Conservation (phyloP, 1,284 basidiomycete species). For the Leccinum angustisporum region DNA sequence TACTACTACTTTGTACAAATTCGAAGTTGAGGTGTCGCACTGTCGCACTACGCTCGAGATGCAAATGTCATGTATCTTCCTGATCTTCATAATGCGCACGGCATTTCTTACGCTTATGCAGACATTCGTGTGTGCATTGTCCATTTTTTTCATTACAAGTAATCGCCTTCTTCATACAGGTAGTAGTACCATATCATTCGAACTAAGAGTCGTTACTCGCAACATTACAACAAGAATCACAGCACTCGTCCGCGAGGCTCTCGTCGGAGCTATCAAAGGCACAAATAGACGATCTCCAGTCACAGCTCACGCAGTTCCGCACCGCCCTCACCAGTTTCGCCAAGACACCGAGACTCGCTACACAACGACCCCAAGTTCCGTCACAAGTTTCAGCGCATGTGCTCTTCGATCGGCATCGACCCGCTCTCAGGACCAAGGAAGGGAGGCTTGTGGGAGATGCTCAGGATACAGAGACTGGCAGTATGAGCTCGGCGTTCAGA, state of each 20-base stretch:
- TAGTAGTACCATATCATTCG: too few species aligned
- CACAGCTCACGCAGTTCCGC: conserved; percentile 85
- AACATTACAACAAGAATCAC: conserved; percentile 56
- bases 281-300: conserved; percentile 78
- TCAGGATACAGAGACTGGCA: conserved; percentile 88
- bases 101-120: too few species aligned
- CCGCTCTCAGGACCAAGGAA: conserved; percentile 84
- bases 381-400: conserved; percentile 96
- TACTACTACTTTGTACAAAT: too few species aligned
- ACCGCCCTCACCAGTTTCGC: conserved; percentile 82
- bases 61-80: too few species aligned
- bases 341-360: conserved; percentile 79
- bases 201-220: too few species aligned
- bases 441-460: conserved; percentile 85
- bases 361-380: conserved; percentile 84
- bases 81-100: too few species aligned
- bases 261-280: conserved; percentile 75
- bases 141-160: too few species aligned
- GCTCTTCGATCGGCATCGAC: conserved; percentile 91
- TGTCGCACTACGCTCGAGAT: too few species aligned
- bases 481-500: conserved; percentile 93
- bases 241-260: conserved; percentile 77
- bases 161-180: too few species aligned
- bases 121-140: too few species aligned
- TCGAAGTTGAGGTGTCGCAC: too few species aligned